Percentiles rank a stretch among this genome's conserved stretches.
These are phyloP conservation scores for Beta lomatogona DNA, from an alignment of 179 eudicot genomes.

Conservation along the genomic window DNA sequence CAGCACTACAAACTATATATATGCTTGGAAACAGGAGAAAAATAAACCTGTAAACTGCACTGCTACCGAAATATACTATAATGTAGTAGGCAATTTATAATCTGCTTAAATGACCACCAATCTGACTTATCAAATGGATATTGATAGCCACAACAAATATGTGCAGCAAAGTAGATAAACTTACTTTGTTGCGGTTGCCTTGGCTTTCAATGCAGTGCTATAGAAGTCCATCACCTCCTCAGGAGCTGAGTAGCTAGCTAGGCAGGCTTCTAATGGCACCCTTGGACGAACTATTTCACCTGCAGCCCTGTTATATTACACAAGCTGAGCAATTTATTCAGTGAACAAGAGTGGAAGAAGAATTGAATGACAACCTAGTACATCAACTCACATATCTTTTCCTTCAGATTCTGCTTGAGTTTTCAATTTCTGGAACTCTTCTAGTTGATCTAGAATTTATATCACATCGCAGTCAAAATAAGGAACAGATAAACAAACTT, in stretches of 20 bases:
- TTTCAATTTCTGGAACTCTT: slow-evolving; percentile 60
- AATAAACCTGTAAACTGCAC: background rate
- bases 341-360: background rate
- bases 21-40: background rate
- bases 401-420: slow-evolving; percentile 61
- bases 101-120: background rate
- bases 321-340: slow-evolving; percentile 18
- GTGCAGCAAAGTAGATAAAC: slow-evolving; percentile 25
- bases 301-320: slow-evolving; percentile 48
- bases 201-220: slow-evolving; percentile 79
- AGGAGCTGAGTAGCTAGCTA: slow-evolving; percentile 73
- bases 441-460: slow-evolving; percentile 66
- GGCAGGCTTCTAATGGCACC: slow-evolving; percentile 78
- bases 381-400: slow-evolving; percentile 66
- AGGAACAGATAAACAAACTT: background rate
- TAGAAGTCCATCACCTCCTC: slow-evolving; percentile 95
- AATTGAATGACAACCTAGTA: slow-evolving; percentile 15
- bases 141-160: background rate
- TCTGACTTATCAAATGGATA: background rate
- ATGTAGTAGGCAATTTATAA: background rate
- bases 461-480: background rate
- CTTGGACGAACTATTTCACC: slow-evolving; percentile 93
- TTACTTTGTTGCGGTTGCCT: slow-evolving; percentile 90
- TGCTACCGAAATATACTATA: background rate
- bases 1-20: background rate